phyloP scores from a whole-genome alignment of 164 flowering plant genomes.

The Dillenia suffruticosa region DNA sequence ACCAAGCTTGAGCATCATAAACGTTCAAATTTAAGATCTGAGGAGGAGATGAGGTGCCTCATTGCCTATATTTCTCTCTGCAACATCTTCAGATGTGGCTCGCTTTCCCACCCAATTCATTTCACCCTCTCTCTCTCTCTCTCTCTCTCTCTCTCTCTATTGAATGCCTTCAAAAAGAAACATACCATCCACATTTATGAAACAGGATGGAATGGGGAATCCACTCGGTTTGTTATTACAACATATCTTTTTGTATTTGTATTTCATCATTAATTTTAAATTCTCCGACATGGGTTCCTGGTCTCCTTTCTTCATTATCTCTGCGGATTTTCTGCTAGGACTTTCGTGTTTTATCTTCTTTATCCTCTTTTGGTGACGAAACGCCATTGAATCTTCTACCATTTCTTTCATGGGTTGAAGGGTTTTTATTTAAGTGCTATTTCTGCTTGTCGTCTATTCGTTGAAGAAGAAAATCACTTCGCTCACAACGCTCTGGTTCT shows the following conservation, averaged over 20 bases:
- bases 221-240: no score
- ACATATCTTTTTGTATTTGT: no score
- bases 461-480: not conserved
- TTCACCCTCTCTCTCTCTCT: not conserved
- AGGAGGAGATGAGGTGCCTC: constrained; percentile 10
- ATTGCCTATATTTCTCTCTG: constrained; percentile 7
- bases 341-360: not conserved
- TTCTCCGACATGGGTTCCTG: constrained; percentile 15
- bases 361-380: constrained; percentile 8
- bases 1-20: no score
- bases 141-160: not conserved
- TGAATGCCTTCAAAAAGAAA: no score
- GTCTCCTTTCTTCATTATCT: constrained; percentile 13
- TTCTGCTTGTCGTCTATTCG: not conserved
- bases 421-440: not conserved
- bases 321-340: constrained; percentile 21
- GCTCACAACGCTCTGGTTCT: not conserved
- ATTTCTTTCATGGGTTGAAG: constrained; percentile 1
- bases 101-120: constrained; percentile 18
- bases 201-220: no score
- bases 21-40: not conserved
- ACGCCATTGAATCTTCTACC: not conserved
- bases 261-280: not conserved
- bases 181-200: no score
- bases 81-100: constrained; percentile 7